phyloP scores from a whole-genome alignment of 1,284 basidiomycete species.

The Farysia itapuensis region DNA sequence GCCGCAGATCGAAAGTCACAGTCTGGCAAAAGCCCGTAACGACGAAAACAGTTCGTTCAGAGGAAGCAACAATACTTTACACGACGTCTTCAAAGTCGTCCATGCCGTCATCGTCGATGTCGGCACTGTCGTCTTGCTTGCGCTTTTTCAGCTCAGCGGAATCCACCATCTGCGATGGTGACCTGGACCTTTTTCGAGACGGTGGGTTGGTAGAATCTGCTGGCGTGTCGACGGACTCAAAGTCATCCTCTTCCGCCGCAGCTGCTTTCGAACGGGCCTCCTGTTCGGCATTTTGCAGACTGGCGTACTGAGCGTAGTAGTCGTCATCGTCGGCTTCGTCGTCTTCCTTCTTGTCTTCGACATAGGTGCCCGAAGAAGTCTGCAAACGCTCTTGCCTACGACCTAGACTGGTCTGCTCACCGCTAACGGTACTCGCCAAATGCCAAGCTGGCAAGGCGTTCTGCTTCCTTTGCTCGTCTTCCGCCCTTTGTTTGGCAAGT shows the following conservation, averaged over 20 bases:
- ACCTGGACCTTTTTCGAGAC: conserved; percentile 22
- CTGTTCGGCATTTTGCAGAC: conserved; percentile 38
- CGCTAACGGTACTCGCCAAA: conserved; percentile 88
- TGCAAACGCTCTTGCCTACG: conserved; percentile 34
- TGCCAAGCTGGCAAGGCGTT: conserved; percentile 92
- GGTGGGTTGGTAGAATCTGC: not conserved
- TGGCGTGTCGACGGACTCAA: conserved; percentile 15
- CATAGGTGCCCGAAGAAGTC: conserved; percentile 15
- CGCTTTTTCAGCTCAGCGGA: conserved; percentile 1
- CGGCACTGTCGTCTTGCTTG: conserved; percentile 1
- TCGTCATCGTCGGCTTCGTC: conserved; percentile 45
- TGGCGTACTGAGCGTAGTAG: conserved; percentile 55
- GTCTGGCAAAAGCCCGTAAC: no score
- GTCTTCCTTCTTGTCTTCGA: conserved; percentile 24
- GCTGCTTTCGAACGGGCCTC: conserved; percentile 34
- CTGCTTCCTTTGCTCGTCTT: conserved; percentile 67
- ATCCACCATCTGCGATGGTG: conserved; percentile 3
- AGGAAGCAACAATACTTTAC: conserved; percentile 12
- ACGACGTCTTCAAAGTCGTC: conserved; percentile 55
- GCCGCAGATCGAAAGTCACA: not conserved
- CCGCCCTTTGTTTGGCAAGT: conserved; percentile 47
- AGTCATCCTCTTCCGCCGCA: conserved; percentile 19
- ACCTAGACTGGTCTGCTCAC: conserved; percentile 83
- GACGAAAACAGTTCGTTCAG: conserved; percentile 4
- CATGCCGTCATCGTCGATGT: conserved; percentile 42